phyloP scores from a whole-genome alignment of 306 rosid genomes.

The Fragaria nilgerrensis region DNA sequence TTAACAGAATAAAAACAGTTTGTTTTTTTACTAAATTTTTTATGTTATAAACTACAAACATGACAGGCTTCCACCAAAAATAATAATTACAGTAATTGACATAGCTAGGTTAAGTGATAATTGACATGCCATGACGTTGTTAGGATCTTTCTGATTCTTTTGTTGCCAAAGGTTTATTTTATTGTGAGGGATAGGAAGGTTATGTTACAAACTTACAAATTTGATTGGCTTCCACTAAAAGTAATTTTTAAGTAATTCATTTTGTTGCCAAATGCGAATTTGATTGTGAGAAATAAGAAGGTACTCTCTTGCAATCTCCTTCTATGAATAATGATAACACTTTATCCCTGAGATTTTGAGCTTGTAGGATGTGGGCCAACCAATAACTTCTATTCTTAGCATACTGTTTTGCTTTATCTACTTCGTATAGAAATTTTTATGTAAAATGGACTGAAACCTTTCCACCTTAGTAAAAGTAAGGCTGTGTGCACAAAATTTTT shows the following conservation, averaged over 20 bases:
- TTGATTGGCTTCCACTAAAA: neutral
- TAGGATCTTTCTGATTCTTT: neutral
- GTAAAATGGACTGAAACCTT: neutral
- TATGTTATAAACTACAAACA: neutral
- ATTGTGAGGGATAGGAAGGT: neutral
- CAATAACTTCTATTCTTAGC: neutral
- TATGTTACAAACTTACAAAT: neutral
- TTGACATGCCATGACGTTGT: neutral
- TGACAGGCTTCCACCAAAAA: neutral
- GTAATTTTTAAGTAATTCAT: neutral
- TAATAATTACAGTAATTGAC: neutral
- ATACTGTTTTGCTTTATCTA: neutral
- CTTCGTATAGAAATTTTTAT: neutral
- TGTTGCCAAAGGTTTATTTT: neutral
- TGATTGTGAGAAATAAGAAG: neutral
- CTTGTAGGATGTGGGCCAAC: neutral
- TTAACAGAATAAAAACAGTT: neutral
- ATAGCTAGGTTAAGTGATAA: neutral
- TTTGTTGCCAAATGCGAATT: neutral
- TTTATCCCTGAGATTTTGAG: neutral
- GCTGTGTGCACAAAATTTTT: neutral
- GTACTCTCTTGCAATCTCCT: neutral
- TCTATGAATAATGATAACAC: neutral
- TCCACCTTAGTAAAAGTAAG: neutral
- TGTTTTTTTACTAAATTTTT: neutral